Percentiles rank a stretch among this genome's conserved stretches.
These are phyloP conservation scores for Scutellaria galericulata DNA, from an alignment of 257 asterid genomes.

Conservation along the genomic window DNA sequence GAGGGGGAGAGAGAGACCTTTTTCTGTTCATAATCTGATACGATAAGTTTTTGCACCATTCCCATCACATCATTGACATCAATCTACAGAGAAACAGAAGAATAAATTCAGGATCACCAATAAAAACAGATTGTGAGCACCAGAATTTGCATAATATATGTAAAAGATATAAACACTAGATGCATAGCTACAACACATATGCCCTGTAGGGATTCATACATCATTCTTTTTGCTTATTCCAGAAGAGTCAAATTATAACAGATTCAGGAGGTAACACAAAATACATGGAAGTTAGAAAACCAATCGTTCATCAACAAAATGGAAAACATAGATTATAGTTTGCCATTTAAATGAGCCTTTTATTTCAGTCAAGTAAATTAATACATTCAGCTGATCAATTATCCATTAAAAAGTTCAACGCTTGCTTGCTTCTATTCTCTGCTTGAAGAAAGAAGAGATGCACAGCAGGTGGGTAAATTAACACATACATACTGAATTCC, in stretches of 20 bases:
- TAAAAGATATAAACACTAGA: constrained; percentile 18
- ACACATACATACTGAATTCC: constrained; percentile 8
- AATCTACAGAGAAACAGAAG: constrained; percentile 54
- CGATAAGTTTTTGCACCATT: constrained; percentile 67
- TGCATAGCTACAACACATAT: constrained; percentile 3
- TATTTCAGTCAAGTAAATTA: constrained; percentile 10
- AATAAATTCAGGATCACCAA: constrained; percentile 28
- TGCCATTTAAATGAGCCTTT: neutral
- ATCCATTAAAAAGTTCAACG: neutral
- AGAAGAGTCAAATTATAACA: neutral
- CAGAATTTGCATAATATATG: constrained; percentile 21
- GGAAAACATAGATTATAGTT: neutral
- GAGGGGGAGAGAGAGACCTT: constrained; percentile 60
- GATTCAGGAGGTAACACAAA: constrained; percentile 6
- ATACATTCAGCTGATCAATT: constrained; percentile 9
- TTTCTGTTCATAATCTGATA: constrained; percentile 74
- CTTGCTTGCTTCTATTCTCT: neutral
- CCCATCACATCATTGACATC: constrained; percentile 70
- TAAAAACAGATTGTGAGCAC: constrained; percentile 23
- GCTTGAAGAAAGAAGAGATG: neutral
- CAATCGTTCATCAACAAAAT: constrained; percentile 30
- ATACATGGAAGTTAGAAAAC: constrained; percentile 25
- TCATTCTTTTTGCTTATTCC: constrained; percentile 16
- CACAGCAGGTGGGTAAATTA: constrained; percentile 4
- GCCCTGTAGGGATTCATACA: constrained; percentile 9